These are phyloP conservation scores for Xylaria sp. DNA, from an alignment of 2,329 filamentous ascomycete genomes.

Conservation along the genomic window DNA sequence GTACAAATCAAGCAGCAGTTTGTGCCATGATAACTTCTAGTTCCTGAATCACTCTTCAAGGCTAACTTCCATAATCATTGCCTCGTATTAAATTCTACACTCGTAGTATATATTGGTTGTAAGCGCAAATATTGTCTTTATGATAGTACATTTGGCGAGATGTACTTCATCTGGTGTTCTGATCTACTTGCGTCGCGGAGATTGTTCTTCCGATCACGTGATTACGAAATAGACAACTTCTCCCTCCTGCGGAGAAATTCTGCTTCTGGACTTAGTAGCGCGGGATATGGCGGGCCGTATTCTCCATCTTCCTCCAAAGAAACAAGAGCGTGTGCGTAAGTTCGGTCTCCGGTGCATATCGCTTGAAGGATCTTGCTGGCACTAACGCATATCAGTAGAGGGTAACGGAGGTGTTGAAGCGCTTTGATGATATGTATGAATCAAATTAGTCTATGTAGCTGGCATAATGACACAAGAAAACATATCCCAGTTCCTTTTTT, in stretches of 20 bases:
- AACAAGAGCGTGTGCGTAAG: neutral
- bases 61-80: neutral
- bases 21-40: neutral
- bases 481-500: neutral
- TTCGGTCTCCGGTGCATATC: conserved; percentile 11
- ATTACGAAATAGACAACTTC: conserved; percentile 5
- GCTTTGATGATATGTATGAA: neutral
- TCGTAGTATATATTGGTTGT: neutral
- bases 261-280: conserved; percentile 9
- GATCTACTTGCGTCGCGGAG: conserved; percentile 20
- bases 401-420: neutral
- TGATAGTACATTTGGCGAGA: neutral
- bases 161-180: neutral
- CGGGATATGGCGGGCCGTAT: conserved; percentile 28
- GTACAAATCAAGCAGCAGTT: neutral
- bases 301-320: conserved; percentile 20
- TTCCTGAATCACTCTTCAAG: neutral
- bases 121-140: too few relatives aligned
- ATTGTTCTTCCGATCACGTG: conserved; percentile 33
- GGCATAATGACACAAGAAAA: conserved; percentile 13
- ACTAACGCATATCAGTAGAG: neutral
- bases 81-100: neutral
- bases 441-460: neutral
- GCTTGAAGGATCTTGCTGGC: neutral
- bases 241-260: conserved; percentile 21